phyloP scores from a whole-genome alignment of 2,329 filamentous ascomycete genomes.

The Huntiella omanensis region DNA sequence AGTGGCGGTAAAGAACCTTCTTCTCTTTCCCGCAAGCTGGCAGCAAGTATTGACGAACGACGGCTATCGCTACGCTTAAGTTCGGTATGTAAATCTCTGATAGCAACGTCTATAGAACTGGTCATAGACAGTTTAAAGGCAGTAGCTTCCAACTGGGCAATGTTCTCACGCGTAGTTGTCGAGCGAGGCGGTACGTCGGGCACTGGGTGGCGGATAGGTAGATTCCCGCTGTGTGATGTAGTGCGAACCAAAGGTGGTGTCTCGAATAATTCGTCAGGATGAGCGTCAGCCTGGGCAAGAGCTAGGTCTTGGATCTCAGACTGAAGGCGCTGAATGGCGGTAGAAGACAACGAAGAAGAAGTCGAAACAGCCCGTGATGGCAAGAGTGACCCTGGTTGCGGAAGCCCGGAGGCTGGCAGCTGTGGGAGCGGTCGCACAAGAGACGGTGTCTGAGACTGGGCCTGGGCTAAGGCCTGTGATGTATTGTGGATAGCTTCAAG shows the following conservation, averaged over 20 bases:
- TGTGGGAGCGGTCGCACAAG: not conserved
- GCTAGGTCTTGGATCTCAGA: not conserved
- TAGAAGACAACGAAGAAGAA: slow-evolving; percentile 8
- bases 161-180: slow-evolving; percentile 44
- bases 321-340: slow-evolving; percentile 13
- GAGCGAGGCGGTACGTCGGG: slow-evolving; percentile 44
- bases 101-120: slow-evolving; percentile 61
- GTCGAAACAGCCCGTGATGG: not conserved
- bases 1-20: slow-evolving; percentile 13
- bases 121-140: slow-evolving; percentile 57
- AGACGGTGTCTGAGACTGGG: not conserved
- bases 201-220: slow-evolving; percentile 35
- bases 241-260: slow-evolving; percentile 26
- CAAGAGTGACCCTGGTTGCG: not conserved
- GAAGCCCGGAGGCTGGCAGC: not conserved
- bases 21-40: slow-evolving; percentile 20
- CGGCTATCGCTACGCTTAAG: slow-evolving; percentile 52
- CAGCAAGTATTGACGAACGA: slow-evolving; percentile 41
- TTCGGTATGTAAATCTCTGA: slow-evolving; percentile 52
- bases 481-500: not conserved
- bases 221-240: slow-evolving; percentile 23
- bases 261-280: too few relatives aligned
- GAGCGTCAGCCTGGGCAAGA: slow-evolving; percentile 11
- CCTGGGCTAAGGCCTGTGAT: slow-evolving; percentile 1
- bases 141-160: slow-evolving; percentile 55